Evolutionary conservation across 129 eudicot species (phyloP), one percentile per base, ranked within the genome.

Genomic region (Tagetes patula): DNA sequence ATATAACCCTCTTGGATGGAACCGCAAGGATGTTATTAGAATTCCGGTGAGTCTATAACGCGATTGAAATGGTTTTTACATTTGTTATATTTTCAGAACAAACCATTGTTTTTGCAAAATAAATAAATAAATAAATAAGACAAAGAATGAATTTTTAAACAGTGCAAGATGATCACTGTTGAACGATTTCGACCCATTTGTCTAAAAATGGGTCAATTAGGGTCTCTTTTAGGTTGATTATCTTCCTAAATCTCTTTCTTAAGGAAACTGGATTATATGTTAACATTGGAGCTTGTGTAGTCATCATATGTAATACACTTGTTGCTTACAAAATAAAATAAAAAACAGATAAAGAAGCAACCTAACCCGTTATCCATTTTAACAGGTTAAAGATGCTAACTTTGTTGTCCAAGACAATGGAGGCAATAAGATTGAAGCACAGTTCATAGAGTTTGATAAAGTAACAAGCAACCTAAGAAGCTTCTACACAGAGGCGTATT

Each of bases 1-100:
- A 76, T 93, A 93, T 48, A 93, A 93, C 76, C 84, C 98, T 63
- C 98, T 89, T 72, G 98, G 96, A 69, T 93, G 98, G 98, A 79
- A 79, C 27, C 96, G 98, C 2, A 74, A 81, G 37, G 95, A 93
- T 60, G 47, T 79, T 49, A 76, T 93, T 75, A 85, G 84, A 86
- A 84, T 93, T 70, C 98, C 98, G 34, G 96, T 92, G 70, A n/a
- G n/a, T n/a, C n/a, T n/a, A n/a, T n/a, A n/a, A n/a, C n/a, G n/a
- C n/a, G n/a, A n/a, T n/a, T n/a, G n/a, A n/a, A n/a, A n/a, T n/a
- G n/a, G n/a, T n/a, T n/a, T n/a, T n/a, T n/a, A n/a, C n/a, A n/a
- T n/a, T n/a, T n/a, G n/a, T n/a, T n/a, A n/a, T n/a, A n/a, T n/a
- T n/a, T n/a, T n/a, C n/a, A n/a, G n/a, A n/a, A n/a, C n/a, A n/a